A percentile compares a stretch with the other conserved stretches of the same genome.
phyloP scores from a whole-genome alignment of 2,329 filamentous ascomycete species.

The Pseudohalonectria lignicola region DNA sequence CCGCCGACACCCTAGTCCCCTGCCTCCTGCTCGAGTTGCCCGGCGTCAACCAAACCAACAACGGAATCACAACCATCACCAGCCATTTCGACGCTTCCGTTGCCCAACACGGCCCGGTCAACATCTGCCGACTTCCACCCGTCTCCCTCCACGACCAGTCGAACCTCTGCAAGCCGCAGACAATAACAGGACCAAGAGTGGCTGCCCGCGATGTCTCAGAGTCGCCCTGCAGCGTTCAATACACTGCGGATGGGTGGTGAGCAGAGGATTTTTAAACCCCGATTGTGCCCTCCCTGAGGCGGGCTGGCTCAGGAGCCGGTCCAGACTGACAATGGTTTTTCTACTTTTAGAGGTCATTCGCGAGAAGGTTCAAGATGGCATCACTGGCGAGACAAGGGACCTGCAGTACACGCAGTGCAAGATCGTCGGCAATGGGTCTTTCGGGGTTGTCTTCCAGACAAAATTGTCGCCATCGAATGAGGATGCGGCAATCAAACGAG shows the following conservation, averaged over 20 bases:
- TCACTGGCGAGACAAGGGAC: slow-evolving; percentile 92
- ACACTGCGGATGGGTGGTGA: slow-evolving; percentile 94
- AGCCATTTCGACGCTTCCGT: too few relatives aligned
- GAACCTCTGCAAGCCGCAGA: not conserved
- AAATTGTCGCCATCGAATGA: slow-evolving; percentile 97
- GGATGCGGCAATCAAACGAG: slow-evolving; percentile 97
- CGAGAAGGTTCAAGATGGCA: slow-evolving; percentile 97
- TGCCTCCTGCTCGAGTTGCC: too few relatives aligned
- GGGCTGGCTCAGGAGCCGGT: not conserved
- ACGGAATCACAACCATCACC: too few relatives aligned
- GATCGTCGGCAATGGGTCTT: slow-evolving; percentile 97
- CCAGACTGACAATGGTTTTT: slow-evolving; percentile 4
- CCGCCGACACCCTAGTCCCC: too few relatives aligned
- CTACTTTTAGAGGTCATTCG: slow-evolving; percentile 72
- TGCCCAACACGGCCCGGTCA: slow-evolving; percentile 3
- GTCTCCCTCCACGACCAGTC: not conserved
- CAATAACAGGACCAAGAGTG: not conserved
- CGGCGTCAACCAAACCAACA: too few relatives aligned
- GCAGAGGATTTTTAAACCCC: slow-evolving; percentile 22
- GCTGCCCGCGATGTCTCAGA: slow-evolving; percentile 62
- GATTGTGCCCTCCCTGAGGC: too few relatives aligned
- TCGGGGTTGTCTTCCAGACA: slow-evolving; percentile 97
- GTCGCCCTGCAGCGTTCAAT: slow-evolving; percentile 80
- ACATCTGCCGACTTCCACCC: not conserved
- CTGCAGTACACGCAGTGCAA: slow-evolving; percentile 99